Percentiles rank a stretch among this genome's conserved stretches.
Evolutionary conservation across 1,284 basidiomycete species (phyloP).

Genomic region (Ceratobasidium papillatum): DNA sequence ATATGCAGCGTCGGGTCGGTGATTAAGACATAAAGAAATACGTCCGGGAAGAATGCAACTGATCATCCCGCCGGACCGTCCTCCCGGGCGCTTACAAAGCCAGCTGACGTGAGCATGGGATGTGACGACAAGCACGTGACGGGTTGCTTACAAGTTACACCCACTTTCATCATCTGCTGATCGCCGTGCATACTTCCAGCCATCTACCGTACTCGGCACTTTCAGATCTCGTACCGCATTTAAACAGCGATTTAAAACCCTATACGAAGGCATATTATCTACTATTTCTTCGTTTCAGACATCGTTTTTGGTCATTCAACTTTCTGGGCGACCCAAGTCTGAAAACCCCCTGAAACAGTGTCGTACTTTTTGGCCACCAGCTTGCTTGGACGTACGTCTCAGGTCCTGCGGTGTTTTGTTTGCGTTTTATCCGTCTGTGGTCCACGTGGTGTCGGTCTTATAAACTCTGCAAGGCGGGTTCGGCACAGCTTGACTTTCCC

Average conservation of each 20-base stretch:
- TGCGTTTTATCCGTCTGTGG: constrained; percentile 4
- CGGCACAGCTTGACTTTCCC: constrained; percentile 31
- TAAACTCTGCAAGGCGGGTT: neutral
- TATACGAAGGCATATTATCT: neutral
- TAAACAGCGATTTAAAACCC: neutral
- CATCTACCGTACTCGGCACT: neutral
- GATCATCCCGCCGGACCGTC: neutral
- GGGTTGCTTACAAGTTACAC: constrained; percentile 1
- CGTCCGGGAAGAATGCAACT: constrained; percentile 7
- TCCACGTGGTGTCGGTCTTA: neutral
- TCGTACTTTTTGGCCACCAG: neutral
- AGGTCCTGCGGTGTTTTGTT: neutral
- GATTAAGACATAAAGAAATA: constrained; percentile 7
- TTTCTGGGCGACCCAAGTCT: constrained; percentile 11
- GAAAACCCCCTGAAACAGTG: constrained; percentile 38
- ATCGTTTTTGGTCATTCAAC: neutral
- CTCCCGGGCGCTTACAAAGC: constrained; percentile 18
- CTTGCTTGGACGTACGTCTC: neutral
- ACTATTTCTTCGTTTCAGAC: neutral
- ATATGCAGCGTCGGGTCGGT: constrained; percentile 25
- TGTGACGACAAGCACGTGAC: constrained; percentile 18
- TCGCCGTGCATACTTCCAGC: constrained; percentile 33
- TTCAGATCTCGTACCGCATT: neutral
- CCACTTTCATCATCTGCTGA: constrained; percentile 40
- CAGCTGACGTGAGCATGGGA: constrained; percentile 8